Base-by-base conservation (phyloP, 805 yeast genomes). In the Yamadazyma paraphyllophila region DNA sequence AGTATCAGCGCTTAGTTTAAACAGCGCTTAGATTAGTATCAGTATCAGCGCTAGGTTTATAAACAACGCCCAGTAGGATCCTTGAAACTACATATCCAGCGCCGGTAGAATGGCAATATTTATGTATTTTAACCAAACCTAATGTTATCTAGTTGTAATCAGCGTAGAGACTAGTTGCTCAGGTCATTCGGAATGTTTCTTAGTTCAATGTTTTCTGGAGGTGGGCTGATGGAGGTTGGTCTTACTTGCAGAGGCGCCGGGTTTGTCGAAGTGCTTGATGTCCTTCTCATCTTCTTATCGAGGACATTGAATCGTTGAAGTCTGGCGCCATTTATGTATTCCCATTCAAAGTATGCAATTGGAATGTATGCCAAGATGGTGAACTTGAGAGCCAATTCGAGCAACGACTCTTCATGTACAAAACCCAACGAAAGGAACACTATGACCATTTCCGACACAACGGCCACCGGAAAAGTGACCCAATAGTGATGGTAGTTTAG, bases 391-490 rank as follows among this genome's bases (percentile, higher is more conserved):
- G 54, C 42, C n/a, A 51, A 24, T 37, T 70, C 73, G 40, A 61
- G 52, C 41, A 47, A 36, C 53, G 54, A 54, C 13, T 49, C 47
- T 12, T 60, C 61, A 8, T 54, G 43, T 8, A 58, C 69, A 43
- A 66, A 65, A 3, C 57, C 63, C 37, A 72, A 57, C 45, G 72
- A 61, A 44, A 72, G 59, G 44, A 72, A 68, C 14, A 61, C 49
- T 27, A 67, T 51, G 3, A 62, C 49, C 63, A 70, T 59, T 48
- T 72, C 77, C 8, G 71, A 60, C 3, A 56, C 46, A 4, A 65
- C 32, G 0, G 67, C 51, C 4, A 65, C 5, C 4, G 76, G 75
- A 41, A 65, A 64, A 1, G 70, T 63, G 8, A 70, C 10, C 54
- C 58, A 67, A 49, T 59, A 63, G 41, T 63, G 61, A 43, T 61